phyloP scores from a whole-genome alignment of 352 stramenopile genomes.

The Elongisporangium prolatum region DNA sequence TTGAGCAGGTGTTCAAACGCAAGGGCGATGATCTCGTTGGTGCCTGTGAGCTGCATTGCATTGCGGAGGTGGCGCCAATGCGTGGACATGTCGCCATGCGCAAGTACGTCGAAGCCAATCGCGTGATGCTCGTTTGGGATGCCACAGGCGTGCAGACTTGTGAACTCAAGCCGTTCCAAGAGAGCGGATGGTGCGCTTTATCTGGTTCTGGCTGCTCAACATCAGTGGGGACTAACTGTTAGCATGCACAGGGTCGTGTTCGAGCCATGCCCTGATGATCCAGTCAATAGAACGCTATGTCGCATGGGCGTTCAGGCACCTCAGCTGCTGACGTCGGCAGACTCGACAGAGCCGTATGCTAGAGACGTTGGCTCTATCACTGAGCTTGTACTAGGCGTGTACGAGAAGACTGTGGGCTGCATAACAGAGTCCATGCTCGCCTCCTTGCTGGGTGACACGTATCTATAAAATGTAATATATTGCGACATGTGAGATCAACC shows the following conservation, averaged over 20 bases:
- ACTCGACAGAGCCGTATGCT: constrained; percentile 13
- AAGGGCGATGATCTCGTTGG: constrained; percentile 42
- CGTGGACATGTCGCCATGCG: constrained; percentile 37
- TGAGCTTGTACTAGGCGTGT: constrained; percentile 29
- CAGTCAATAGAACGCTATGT: constrained; percentile 33
- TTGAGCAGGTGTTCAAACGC: constrained; percentile 28
- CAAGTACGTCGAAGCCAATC: constrained; percentile 34
- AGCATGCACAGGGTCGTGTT: constrained; percentile 30
- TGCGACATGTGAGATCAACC: neutral
- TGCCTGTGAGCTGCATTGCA: constrained; percentile 30
- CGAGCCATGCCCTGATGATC: constrained; percentile 30
- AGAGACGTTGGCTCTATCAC: constrained; percentile 29
- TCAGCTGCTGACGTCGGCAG: constrained; percentile 10
- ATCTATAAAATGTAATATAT: neutral
- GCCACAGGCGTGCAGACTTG: constrained; percentile 22
- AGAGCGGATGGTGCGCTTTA: constrained; percentile 43
- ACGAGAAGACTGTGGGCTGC: constrained; percentile 28
- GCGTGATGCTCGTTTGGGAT: constrained; percentile 51
- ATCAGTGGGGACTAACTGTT: neutral
- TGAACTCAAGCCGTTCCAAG: constrained; percentile 22
- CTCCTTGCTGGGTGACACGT: neutral
- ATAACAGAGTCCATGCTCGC: constrained; percentile 26
- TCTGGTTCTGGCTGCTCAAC: too few relatives aligned
- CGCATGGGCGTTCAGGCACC: constrained; percentile 27
- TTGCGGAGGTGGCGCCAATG: constrained; percentile 20